phyloP scores from a whole-genome alignment of 148 eudicot species.

The Selenicereus undatus region DNA sequence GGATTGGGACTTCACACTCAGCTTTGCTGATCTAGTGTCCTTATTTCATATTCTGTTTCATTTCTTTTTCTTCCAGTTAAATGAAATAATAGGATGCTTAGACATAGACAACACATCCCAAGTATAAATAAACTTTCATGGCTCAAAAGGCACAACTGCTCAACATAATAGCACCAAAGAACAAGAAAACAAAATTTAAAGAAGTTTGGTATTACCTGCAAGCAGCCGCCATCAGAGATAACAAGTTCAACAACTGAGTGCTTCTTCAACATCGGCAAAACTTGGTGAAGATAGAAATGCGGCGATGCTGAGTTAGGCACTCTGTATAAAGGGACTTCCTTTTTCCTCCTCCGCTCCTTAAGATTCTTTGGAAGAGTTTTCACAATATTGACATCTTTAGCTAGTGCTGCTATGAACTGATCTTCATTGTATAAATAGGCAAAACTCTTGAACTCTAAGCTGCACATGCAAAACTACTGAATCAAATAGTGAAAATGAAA shows the following conservation, averaged over 20 bases:
- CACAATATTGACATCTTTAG: constrained; percentile 66
- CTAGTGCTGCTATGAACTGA: constrained; percentile 72
- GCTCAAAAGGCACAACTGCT: too few relatives aligned
- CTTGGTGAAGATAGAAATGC: constrained; percentile 65
- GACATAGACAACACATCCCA: too few relatives aligned
- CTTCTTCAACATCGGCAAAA: constrained; percentile 68
- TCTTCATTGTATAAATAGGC: constrained; percentile 90
- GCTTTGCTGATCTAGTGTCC: too few relatives aligned
- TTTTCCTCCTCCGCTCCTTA: constrained; percentile 77
- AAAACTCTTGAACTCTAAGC: constrained; percentile 87
- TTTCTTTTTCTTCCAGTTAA: too few relatives aligned
- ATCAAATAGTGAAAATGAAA: neutral
- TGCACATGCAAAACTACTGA: constrained; percentile 31
- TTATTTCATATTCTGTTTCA: too few relatives aligned
- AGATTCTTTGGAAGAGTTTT: constrained; percentile 88
- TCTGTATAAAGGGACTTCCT: constrained; percentile 63
- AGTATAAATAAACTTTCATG: too few relatives aligned
- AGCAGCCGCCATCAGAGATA: constrained; percentile 86
- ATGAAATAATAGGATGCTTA: too few relatives aligned
- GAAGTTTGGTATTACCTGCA: constrained; percentile 51
- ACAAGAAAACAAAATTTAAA: too few relatives aligned
- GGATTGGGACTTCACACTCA: too few relatives aligned
- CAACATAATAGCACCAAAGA: too few relatives aligned
- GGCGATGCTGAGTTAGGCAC: constrained; percentile 64
- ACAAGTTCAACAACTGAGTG: constrained; percentile 75